Evolutionary conservation across 2,329 filamentous ascomycete genomes (phyloP), one percentile per base, ranked within the genome.

Genomic region (Arthroderma uncinatum): DNA sequence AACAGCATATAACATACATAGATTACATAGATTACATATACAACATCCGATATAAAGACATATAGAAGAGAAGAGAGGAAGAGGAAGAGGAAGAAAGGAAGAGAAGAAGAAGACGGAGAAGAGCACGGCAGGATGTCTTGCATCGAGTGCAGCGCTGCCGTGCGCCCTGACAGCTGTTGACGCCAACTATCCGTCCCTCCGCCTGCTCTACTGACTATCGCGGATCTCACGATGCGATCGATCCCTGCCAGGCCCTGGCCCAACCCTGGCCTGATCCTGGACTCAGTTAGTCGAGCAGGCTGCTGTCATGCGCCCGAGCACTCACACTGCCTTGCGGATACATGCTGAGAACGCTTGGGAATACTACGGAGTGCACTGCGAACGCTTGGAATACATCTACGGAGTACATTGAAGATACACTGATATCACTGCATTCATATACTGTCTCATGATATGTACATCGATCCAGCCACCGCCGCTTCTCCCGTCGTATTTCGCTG

Each of bases 291-390:
- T 47, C 40, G 40, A 47, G 25, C 25, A 33, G 23, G 47, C 19
- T 44, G 40, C 40, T 47, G 40, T 47, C 40, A 47, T 47, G 40
- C 40, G 40, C 40, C 40, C 40, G 40, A 47, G 40, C 40, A 47
- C 40, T 9, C 19, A 12, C 40, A 25, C 12, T 10, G 23, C 12
- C 40, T 25, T 25, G 40, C 40, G 40, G 40, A 47, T 47, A 47
- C 10, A 2, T 25, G 10, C 40, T 30, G n/a, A n/a, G n/a, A n/a
- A n/a, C n/a, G n/a, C n/a, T n/a, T n/a, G n/a, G n/a, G n/a, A n/a
- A n/a, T n/a, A n/a, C n/a, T n/a, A n/a, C n/a, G n/a, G n/a, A n/a
- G n/a, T n/a, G n/a, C n/a, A n/a, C n/a, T n/a, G n/a, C n/a, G n/a
- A n/a, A n/a, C n/a, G n/a, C n/a, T n/a, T n/a, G n/a, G n/a, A n/a